phyloP scores from a whole-genome alignment of 2,329 filamentous ascomycete genomes.

The Fusarium falciforme region DNA sequence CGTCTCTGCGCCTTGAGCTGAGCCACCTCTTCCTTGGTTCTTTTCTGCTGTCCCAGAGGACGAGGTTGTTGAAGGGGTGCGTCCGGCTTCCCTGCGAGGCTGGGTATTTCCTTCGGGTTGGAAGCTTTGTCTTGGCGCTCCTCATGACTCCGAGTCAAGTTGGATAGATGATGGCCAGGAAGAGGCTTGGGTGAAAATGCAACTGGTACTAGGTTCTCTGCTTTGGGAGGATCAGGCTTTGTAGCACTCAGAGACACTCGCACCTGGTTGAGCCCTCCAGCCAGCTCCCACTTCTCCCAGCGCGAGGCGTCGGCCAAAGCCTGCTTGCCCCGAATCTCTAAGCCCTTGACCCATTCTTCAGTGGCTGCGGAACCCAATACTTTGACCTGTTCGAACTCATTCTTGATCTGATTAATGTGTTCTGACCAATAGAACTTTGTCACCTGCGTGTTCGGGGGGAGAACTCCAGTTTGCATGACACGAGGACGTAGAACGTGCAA shows the following conservation, averaged over 20 bases:
- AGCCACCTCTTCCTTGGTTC: slow-evolving; percentile 71
- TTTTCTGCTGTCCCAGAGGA: slow-evolving; percentile 52
- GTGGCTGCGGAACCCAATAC: slow-evolving; percentile 74
- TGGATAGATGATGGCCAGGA: background rate
- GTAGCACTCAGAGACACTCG: slow-evolving; percentile 34
- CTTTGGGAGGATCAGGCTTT: background rate
- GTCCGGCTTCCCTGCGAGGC: slow-evolving; percentile 9
- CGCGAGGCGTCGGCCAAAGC: slow-evolving; percentile 70
- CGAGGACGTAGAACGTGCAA: slow-evolving; percentile 69
- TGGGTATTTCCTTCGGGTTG: slow-evolving; percentile 5
- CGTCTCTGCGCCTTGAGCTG: slow-evolving; percentile 73
- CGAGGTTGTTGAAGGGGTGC: slow-evolving; percentile 6
- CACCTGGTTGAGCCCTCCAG: slow-evolving; percentile 56
- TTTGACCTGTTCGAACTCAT: slow-evolving; percentile 72
- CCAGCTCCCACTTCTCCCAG: slow-evolving; percentile 79
- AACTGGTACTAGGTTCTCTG: background rate
- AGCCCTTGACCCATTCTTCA: slow-evolving; percentile 84
- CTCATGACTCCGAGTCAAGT: background rate
- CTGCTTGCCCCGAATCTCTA: slow-evolving; percentile 71
- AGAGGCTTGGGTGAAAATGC: background rate
- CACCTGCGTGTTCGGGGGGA: slow-evolving; percentile 61
- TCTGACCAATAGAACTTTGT: slow-evolving; percentile 74
- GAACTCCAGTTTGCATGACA: slow-evolving; percentile 62
- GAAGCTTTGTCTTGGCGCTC: slow-evolving; percentile 9
- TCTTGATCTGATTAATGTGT: slow-evolving; percentile 71